Evolutionary conservation across 2,329 filamentous ascomycete species (phyloP), one percentile per base, ranked within the genome.

Genomic region (Aspergillus piperis): DNA sequence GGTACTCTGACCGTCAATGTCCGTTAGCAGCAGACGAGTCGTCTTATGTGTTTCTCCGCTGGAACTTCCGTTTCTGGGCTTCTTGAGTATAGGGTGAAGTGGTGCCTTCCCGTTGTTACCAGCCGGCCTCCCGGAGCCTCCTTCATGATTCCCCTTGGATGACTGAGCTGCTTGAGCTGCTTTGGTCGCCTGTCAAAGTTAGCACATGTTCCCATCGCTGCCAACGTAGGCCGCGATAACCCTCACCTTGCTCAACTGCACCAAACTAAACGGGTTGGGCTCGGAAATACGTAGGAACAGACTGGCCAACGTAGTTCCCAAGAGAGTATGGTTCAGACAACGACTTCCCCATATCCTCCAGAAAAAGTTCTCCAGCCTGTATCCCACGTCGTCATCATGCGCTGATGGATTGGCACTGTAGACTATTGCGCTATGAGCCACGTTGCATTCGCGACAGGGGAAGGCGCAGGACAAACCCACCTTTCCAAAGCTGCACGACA

Each of bases 361-460:
- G 66, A 84, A 83, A 30, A 83, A 73, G 66, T 83, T 82, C 60
- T 82, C 80, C n/a, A 83, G 70, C 59, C 82, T 74, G 56, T 70
- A 68, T 49, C 80, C 79, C 5, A 71, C 70, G 42, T 74, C 70
- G 60, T 78, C 75, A 42, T 76, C 71, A 51, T 80, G 73, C 15
- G 77, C 75, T 50, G 76, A 71, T 52, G 77, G 77, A 56, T 80
- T 82, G 54, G 76, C 75, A 54, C 73, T 76, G 66, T 81, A 83
- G 41, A 80, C 81, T 83, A 44, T 7, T 15, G 27, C 13, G 42
- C 10, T 32, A 47, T 66, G 51, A 62, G 59, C 59, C 42, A 53
- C 30, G 49, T 54, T 44, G 32, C 13, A 17, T 53, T 25, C 36
- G 59, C 49, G 30, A 23, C 15, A 25, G 38, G 48, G 59, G 53